These are phyloP conservation scores for Parastagonospora nodorum DNA, from an alignment of 2,329 filamentous ascomycete genomes.

Conservation along the genomic window DNA sequence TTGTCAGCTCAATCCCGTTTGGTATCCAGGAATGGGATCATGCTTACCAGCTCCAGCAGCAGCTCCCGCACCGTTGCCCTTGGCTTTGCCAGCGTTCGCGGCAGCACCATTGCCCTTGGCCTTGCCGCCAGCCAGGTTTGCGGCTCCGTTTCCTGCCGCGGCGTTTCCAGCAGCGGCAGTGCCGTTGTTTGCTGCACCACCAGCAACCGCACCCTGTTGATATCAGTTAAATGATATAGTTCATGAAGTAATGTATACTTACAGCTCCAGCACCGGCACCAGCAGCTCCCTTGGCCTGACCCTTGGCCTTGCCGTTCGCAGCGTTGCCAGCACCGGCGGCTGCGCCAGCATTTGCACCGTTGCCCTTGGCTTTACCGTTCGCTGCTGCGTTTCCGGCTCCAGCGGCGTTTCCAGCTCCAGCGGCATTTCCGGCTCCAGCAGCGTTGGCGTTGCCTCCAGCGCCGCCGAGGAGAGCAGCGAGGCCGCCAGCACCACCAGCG, in stretches of 20 bases:
- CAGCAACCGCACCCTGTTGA: no score
- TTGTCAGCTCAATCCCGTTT: no score
- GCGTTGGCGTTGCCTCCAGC: background rate
- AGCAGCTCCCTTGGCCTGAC: background rate
- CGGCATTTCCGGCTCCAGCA: background rate
- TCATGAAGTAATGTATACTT: no score
- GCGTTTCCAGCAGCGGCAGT: background rate
- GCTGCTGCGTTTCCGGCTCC: background rate
- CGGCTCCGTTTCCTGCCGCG: background rate
- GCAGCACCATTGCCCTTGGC: slow-evolving; percentile 1
- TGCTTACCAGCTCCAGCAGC: no score
- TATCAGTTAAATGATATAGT: no score
- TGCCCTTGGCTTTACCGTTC: background rate
- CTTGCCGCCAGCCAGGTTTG: background rate
- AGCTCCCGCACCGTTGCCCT: background rate
- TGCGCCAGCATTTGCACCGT: background rate
- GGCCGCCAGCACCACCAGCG: slow-evolving; percentile 9
- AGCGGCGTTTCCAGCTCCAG: background rate
- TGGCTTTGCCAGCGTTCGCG: no score
- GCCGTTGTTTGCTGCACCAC: background rate
- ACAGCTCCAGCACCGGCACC: no score
- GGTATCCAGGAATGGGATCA: no score
- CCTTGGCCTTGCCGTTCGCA: slow-evolving; percentile 6
- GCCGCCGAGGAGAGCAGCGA: slow-evolving; percentile 15
- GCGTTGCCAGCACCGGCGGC: background rate